phyloP scores from a whole-genome alignment of 441 rosid genomes.

The Pelargonium fulgidum region DNA sequence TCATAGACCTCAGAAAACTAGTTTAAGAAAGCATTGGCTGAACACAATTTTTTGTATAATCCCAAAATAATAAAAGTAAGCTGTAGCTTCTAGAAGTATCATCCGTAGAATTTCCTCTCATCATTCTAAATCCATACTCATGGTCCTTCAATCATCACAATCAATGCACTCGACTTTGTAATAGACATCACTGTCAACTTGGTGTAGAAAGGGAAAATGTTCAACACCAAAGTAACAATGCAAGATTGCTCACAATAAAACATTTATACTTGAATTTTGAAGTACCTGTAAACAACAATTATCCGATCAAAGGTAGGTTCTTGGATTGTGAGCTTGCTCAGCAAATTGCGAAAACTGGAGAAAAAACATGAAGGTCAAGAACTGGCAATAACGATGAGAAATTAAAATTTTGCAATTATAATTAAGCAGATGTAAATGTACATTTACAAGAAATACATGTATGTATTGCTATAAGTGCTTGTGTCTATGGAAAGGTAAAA shows the following conservation, averaged over 20 bases:
- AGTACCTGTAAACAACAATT: slow-evolving; percentile 75
- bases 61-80: neutral
- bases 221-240: neutral
- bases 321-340: slow-evolving; percentile 60
- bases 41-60: neutral
- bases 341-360: slow-evolving; percentile 47
- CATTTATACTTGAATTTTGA: neutral
- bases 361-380: neutral
- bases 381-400: slow-evolving; percentile 10
- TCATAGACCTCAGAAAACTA: neutral
- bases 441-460: neutral
- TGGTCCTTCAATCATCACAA: neutral
- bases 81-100: neutral
- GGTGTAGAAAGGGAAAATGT: neutral
- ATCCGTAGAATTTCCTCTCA: neutral
- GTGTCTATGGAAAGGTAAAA: neutral
- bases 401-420: neutral
- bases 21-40: neutral
- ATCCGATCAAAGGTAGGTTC: slow-evolving; percentile 83
- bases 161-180: neutral
- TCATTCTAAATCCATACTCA: neutral
- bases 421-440: neutral
- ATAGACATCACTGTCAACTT: neutral
- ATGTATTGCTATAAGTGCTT: neutral
- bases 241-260: neutral